These are phyloP conservation scores for Phaeotremella fagi DNA, from an alignment of 768 basidiomycete genomes.

Conservation along the genomic window DNA sequence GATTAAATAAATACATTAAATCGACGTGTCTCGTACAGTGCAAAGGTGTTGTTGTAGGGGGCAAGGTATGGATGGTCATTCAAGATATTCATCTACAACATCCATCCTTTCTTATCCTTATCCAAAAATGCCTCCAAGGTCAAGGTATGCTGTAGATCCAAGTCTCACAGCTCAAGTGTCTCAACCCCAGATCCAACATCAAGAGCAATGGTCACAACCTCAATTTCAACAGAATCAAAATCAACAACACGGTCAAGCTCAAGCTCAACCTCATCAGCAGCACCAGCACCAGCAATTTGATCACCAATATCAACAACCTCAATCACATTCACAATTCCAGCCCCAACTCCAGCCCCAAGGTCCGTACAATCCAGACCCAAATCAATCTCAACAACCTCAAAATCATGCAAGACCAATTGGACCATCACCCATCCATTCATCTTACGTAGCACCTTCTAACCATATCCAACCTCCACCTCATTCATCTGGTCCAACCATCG, in stretches of 20 bases:
- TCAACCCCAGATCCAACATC: conserved; percentile 7
- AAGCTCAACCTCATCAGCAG: not conserved
- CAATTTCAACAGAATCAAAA: not conserved
- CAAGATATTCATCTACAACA: no score
- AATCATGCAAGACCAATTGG: conserved; percentile 14
- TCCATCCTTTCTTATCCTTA: no score
- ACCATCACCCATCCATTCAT: conserved; percentile 19
- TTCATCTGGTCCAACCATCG: conserved; percentile 57
- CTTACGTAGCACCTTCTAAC: conserved; percentile 24
- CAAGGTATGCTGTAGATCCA: conserved; percentile 44
- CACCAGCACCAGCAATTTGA: not conserved
- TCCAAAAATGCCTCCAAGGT: conserved; percentile 39
- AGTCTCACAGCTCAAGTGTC: conserved; percentile 24
- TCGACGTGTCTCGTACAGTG: no score
- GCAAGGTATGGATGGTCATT: no score
- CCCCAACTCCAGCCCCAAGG: conserved; percentile 17
- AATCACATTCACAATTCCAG: conserved; percentile 3
- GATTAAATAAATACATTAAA: not conserved
- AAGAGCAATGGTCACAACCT: conserved; percentile 2
- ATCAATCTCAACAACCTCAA: conserved; percentile 11
- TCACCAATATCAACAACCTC: conserved; percentile 3
- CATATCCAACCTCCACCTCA: conserved; percentile 67
- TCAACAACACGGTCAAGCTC: not conserved
- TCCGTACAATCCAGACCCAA: conserved; percentile 18
- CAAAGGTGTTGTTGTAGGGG: no score